phyloP scores from a whole-genome alignment of 2,329 filamentous ascomycete genomes.

The Fusarium devonianum region DNA sequence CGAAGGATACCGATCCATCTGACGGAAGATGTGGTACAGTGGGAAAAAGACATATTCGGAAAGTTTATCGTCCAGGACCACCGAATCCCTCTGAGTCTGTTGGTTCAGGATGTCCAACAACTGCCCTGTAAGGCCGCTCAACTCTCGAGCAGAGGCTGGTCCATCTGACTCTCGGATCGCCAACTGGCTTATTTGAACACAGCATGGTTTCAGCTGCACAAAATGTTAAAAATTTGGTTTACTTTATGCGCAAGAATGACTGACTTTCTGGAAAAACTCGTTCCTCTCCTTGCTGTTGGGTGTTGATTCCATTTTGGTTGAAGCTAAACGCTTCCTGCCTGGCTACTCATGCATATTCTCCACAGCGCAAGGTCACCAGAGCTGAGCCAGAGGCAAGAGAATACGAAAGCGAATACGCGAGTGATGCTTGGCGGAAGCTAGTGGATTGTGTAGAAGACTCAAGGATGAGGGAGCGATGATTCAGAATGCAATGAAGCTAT shows the following conservation, averaged over 20 bases:
- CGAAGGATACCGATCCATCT: conserved; percentile 74
- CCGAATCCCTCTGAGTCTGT: conserved; percentile 53
- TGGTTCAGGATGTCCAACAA: conserved; percentile 56
- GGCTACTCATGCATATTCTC: conserved; percentile 35
- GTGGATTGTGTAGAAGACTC: too few relatives aligned
- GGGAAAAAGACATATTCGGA: conserved; percentile 97
- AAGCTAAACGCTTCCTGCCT: conserved; percentile 29
- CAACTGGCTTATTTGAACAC: conserved; percentile 66
- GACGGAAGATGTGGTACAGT: conserved; percentile 83
- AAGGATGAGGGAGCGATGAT: too few relatives aligned
- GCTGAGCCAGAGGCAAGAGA: conserved; percentile 18
- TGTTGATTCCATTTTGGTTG: conserved; percentile 39
- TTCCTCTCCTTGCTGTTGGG: conserved; percentile 38
- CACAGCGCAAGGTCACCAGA: conserved; percentile 8
- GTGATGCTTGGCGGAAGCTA: background rate
- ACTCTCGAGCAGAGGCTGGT: conserved; percentile 50
- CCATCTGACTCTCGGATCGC: conserved; percentile 58
- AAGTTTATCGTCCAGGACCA: conserved; percentile 76
- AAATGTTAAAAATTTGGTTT: conserved; percentile 11
- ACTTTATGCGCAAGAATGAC: background rate
- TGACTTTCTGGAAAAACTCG: conserved; percentile 45
- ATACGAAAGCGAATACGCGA: conserved; percentile 25
- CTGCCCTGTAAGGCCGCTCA: conserved; percentile 55
- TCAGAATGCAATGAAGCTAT: background rate
- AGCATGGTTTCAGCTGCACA: conserved; percentile 67